Conservation (phyloP, 768 basidiomycete genomes). For the Russula sp. region DNA sequence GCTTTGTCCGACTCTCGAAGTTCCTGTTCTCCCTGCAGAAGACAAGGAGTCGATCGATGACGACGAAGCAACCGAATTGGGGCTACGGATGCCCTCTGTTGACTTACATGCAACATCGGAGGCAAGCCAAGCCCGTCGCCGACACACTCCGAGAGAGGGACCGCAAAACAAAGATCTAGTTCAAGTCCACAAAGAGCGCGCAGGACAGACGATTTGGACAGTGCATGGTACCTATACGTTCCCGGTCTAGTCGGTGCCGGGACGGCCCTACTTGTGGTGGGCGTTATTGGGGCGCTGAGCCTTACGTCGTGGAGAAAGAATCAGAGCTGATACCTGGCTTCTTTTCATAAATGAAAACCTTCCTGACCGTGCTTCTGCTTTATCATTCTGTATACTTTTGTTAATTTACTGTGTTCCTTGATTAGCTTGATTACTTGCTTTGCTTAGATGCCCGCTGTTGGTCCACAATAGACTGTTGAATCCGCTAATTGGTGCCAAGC, state of each 20-base stretch:
- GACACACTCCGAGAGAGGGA: conserved; percentile 27
- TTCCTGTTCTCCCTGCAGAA: conserved; percentile 61
- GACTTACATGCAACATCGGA: conserved; percentile 39
- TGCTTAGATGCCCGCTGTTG: conserved; percentile 19
- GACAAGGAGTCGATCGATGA: conserved; percentile 33
- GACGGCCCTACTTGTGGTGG: conserved; percentile 76
- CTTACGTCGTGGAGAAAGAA: conserved; percentile 51
- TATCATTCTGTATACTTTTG: conserved; percentile 13
- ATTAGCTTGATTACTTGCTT: conserved; percentile 18
- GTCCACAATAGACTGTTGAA: conserved; percentile 1
- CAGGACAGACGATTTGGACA: conserved; percentile 60
- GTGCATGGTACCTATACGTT: conserved; percentile 76
- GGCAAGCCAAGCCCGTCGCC: conserved; percentile 31
- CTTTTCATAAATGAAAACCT: conserved; percentile 13
- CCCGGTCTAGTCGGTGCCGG: conserved; percentile 80
- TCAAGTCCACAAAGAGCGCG: conserved; percentile 38
- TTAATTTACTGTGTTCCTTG: conserved; percentile 15
- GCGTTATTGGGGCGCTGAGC: conserved; percentile 73
- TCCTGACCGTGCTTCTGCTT: not conserved
- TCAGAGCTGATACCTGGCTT: conserved; percentile 32
- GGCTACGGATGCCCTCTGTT: conserved; percentile 68
- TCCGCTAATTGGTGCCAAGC: not conserved
- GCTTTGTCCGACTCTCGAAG: conserved; percentile 61
- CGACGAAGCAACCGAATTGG: conserved; percentile 36
- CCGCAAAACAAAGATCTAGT: conserved; percentile 15